Conservation (phyloP, 441 rosid species). For the Flueggea neowawraea region DNA sequence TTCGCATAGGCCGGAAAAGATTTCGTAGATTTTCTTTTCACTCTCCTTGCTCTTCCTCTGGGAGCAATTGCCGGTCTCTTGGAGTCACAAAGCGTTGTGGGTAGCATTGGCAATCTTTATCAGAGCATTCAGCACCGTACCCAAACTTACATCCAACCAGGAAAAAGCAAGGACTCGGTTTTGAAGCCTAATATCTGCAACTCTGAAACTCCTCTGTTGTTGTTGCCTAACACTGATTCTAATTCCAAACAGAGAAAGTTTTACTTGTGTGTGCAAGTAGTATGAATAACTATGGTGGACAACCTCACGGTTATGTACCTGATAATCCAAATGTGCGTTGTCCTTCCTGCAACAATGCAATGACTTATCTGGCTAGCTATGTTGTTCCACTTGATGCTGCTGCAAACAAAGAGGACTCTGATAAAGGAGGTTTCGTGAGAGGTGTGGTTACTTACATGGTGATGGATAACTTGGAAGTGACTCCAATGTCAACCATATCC, state of each 20-base stretch:
- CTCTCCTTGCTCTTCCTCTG: background rate
- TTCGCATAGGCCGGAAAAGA: too few relatives aligned
- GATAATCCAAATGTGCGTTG: too few relatives aligned
- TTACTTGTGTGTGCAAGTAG: too few relatives aligned
- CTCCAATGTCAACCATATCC: slow-evolving; percentile 23
- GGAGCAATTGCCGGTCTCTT: background rate
- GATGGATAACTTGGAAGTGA: slow-evolving; percentile 21
- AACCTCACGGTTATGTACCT: too few relatives aligned
- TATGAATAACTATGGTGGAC: too few relatives aligned
- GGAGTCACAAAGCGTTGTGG: too few relatives aligned
- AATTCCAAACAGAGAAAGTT: too few relatives aligned
- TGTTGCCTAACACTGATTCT: background rate
- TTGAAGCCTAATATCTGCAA: slow-evolving; percentile 9
- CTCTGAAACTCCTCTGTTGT: slow-evolving; percentile 1
- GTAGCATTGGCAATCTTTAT: background rate
- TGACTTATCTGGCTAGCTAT: too few relatives aligned
- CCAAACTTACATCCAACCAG: slow-evolving; percentile 5
- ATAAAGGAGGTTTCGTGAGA: slow-evolving; percentile 15
- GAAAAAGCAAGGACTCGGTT: slow-evolving; percentile 2
- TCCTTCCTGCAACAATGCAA: too few relatives aligned
- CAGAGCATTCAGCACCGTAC: slow-evolving; percentile 8
- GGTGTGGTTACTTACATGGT: slow-evolving; percentile 21
- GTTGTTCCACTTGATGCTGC: background rate
- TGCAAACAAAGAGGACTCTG: background rate
- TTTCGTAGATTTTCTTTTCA: too few relatives aligned